Conservation (phyloP, 306 rosid species). For the Lathyrus oleraceus region DNA sequence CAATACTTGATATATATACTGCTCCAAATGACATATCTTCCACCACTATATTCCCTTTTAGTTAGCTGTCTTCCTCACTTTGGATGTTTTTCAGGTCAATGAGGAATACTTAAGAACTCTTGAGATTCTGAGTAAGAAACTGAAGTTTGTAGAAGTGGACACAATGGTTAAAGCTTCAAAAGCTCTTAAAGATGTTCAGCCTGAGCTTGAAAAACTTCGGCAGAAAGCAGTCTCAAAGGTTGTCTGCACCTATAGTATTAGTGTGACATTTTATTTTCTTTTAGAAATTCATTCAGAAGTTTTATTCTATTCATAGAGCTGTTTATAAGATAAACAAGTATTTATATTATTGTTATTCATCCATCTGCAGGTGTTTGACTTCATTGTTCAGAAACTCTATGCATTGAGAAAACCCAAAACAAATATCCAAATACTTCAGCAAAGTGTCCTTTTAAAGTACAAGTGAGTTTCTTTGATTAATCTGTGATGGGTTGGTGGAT, state of each 20-base stretch:
- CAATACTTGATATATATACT: conserved; percentile 18
- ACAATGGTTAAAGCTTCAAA: conserved; percentile 84
- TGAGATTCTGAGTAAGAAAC: conserved; percentile 86
- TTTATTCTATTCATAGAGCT: not conserved
- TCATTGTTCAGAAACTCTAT: conserved; percentile 93
- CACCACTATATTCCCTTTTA: conserved; percentile 13
- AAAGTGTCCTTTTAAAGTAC: conserved; percentile 91
- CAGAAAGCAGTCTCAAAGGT: conserved; percentile 98
- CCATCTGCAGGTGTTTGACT: conserved; percentile 80
- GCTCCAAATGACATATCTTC: not conserved
- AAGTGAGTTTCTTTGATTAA: conserved; percentile 60
- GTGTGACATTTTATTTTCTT: conserved; percentile 1
- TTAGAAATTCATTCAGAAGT: conserved; percentile 11
- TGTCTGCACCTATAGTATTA: conserved; percentile 20
- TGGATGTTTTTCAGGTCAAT: conserved; percentile 68
- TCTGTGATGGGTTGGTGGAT: conserved; percentile 12
- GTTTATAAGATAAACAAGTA: conserved; percentile 16
- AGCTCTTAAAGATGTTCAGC: conserved; percentile 96
- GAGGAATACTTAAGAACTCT: conserved; percentile 94
- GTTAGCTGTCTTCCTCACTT: conserved; percentile 30
- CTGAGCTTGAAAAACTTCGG: conserved; percentile 92
- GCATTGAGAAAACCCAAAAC: conserved; percentile 97
- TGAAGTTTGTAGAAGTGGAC: conserved; percentile 86
- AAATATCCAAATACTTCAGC: conserved; percentile 97
- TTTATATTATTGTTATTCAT: conserved; percentile 31